These are phyloP conservation scores for Breynia disticha DNA, from an alignment of 441 rosid genomes.

Conservation along the genomic window DNA sequence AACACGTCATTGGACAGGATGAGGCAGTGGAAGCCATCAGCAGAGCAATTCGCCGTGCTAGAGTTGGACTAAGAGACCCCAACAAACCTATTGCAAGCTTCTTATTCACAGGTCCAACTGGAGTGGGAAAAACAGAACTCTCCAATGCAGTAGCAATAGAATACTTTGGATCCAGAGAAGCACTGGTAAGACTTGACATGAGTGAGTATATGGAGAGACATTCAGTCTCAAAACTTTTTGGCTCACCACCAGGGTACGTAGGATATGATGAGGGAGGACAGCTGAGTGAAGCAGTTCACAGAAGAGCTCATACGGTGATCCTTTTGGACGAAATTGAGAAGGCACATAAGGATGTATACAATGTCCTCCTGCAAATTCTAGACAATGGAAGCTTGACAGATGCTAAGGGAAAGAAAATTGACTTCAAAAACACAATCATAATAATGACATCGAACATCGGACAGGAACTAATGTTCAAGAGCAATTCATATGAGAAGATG, in stretches of 20 bases:
- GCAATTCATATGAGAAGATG: slow-evolving; percentile 1
- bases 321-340: slow-evolving; percentile 34
- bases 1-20: slow-evolving; percentile 28
- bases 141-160: slow-evolving; percentile 29
- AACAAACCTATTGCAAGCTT: slow-evolving; percentile 33
- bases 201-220: slow-evolving; percentile 38
- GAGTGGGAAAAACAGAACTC: slow-evolving; percentile 36
- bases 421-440: slow-evolving; percentile 30
- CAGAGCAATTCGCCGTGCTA: slow-evolving; percentile 31
- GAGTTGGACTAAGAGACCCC: slow-evolving; percentile 32
- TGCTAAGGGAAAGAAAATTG: slow-evolving; percentile 20
- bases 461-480: slow-evolving; percentile 9
- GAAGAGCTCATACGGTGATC: slow-evolving; percentile 25
- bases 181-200: slow-evolving; percentile 34
- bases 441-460: slow-evolving; percentile 37
- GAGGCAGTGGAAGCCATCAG: slow-evolving; percentile 32
- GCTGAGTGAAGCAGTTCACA: slow-evolving; percentile 26
- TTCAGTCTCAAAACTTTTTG: slow-evolving; percentile 27
- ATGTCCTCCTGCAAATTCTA: slow-evolving; percentile 30
- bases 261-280: slow-evolving; percentile 33
- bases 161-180: slow-evolving; percentile 27
- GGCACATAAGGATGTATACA: slow-evolving; percentile 30
- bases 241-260: slow-evolving; percentile 35
- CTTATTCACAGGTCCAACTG: slow-evolving; percentile 34
- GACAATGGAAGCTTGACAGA: slow-evolving; percentile 34